Evolutionary conservation across 495 filamentous ascomycete genomes (phyloP).

Genomic region (Xylaria flabelliformis): DNA sequence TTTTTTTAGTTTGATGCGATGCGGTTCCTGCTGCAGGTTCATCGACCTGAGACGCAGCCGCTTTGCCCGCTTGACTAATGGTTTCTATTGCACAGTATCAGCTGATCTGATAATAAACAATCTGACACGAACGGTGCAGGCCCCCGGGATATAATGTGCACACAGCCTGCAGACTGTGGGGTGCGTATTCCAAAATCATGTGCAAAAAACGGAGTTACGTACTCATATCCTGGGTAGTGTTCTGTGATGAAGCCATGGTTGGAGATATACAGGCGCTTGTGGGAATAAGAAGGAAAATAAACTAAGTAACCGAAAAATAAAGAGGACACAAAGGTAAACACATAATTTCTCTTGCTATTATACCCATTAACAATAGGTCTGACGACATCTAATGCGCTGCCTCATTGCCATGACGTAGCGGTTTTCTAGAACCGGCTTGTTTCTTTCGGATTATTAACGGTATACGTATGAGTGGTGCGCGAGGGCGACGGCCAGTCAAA

Average conservation of each 20-base stretch:
- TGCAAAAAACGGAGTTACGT: constrained; percentile 9
- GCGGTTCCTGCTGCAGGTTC: constrained; percentile 23
- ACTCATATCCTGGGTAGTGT: constrained; percentile 1
- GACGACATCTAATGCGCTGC: background rate
- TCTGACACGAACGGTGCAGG: constrained; percentile 22
- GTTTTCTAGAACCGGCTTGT: constrained; percentile 1
- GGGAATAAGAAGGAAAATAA: background rate
- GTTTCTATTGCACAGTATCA: constrained; percentile 11
- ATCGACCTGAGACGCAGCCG: constrained; percentile 16
- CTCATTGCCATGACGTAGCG: constrained; percentile 15
- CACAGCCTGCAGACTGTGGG: constrained; percentile 18
- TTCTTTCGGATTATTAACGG: background rate
- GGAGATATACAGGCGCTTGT: background rate
- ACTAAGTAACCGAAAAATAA: background rate
- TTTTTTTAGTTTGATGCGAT: constrained; percentile 7
- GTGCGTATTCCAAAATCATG: constrained; percentile 10
- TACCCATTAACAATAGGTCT: background rate
- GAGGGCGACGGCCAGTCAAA: constrained; percentile 2
- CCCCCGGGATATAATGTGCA: background rate
- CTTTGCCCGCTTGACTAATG: constrained; percentile 4
- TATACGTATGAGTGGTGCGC: constrained; percentile 4
- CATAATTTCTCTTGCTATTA: background rate
- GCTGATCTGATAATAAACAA: constrained; percentile 18
- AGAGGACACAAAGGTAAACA: background rate
- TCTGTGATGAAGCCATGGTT: background rate